A percentile compares a stretch with the other conserved stretches of the same genome.
Evolutionary conservation across 768 basidiomycete genomes (phyloP).

Genomic region (Lanmaoa rubissima): DNA sequence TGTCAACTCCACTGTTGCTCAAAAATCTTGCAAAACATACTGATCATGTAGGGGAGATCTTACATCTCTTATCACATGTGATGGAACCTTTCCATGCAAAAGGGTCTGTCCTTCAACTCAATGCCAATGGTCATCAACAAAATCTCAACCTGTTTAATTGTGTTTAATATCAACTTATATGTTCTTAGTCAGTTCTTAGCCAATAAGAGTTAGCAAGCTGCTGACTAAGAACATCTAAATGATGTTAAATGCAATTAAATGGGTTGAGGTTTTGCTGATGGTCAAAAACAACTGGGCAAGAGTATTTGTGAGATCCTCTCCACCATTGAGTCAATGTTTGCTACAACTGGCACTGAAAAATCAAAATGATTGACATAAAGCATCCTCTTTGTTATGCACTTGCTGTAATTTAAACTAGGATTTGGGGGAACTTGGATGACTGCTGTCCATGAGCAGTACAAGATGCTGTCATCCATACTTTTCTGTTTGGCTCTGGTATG

Average conservation of each 20-base stretch:
- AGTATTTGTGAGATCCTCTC: slow-evolving; percentile 48
- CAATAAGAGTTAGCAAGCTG: too few species aligned
- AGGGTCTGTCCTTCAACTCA: slow-evolving; percentile 49
- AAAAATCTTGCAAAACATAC: slow-evolving; percentile 40
- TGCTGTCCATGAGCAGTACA: slow-evolving; percentile 45
- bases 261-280: too few species aligned
- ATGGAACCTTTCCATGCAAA: slow-evolving; percentile 59
- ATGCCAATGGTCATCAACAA: too few species aligned
- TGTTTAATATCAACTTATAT: too few species aligned
- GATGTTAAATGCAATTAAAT: too few species aligned
- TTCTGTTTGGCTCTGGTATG: slow-evolving; percentile 55
- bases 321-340: slow-evolving; percentile 37
- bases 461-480: slow-evolving; percentile 40
- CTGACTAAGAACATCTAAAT: too few species aligned
- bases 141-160: too few species aligned
- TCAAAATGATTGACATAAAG: slow-evolving; percentile 37
- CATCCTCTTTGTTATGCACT: slow-evolving; percentile 57
- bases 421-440: slow-evolving; percentile 59
- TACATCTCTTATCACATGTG: slow-evolving; percentile 67
- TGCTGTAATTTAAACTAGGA: slow-evolving; percentile 72
- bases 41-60: slow-evolving; percentile 59
- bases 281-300: slow-evolving; percentile 56
- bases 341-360: slow-evolving; percentile 18
- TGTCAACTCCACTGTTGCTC: slow-evolving; percentile 25
- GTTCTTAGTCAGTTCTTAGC: too few species aligned